Evolutionary conservation across 148 eudicot species (phyloP).

Genomic region (Camellia granthamiana): DNA sequence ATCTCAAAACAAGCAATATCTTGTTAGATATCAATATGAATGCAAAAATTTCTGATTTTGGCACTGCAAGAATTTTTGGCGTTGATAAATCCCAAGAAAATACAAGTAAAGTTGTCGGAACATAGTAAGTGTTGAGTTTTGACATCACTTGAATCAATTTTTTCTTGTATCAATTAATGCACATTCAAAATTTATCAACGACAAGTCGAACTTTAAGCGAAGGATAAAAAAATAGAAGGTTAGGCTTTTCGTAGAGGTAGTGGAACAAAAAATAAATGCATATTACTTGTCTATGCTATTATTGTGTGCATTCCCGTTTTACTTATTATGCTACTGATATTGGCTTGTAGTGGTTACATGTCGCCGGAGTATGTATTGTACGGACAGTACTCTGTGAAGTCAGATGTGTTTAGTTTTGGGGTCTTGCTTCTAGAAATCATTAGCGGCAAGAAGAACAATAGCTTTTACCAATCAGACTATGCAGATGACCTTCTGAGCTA

Average conservation of each 20-base stretch:
- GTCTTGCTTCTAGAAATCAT: constrained; percentile 41
- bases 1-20: constrained; percentile 32
- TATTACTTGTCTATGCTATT: too few relatives aligned
- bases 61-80: constrained; percentile 8
- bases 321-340: too few relatives aligned
- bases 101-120: constrained; percentile 36
- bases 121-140: constrained; percentile 31
- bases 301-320: too few relatives aligned
- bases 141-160: not conserved
- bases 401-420: constrained; percentile 54
- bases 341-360: constrained; percentile 17
- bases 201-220: too few relatives aligned
- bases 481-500: constrained; percentile 25
- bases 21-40: constrained; percentile 34
- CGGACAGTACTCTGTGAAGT: constrained; percentile 43
- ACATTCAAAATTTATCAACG: not conserved
- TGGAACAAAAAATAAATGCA: too few relatives aligned
- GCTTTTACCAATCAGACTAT: constrained; percentile 12
- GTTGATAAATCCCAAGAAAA: constrained; percentile 17
- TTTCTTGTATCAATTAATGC: not conserved
- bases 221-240: too few relatives aligned
- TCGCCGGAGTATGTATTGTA: constrained; percentile 47
- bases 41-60: constrained; percentile 23
- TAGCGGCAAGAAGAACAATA: constrained; percentile 30
- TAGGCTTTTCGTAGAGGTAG: too few relatives aligned